These are phyloP conservation scores for Macrophomina pseudophaseolina DNA, from an alignment of 2,329 filamentous ascomycete genomes.

Conservation along the genomic window DNA sequence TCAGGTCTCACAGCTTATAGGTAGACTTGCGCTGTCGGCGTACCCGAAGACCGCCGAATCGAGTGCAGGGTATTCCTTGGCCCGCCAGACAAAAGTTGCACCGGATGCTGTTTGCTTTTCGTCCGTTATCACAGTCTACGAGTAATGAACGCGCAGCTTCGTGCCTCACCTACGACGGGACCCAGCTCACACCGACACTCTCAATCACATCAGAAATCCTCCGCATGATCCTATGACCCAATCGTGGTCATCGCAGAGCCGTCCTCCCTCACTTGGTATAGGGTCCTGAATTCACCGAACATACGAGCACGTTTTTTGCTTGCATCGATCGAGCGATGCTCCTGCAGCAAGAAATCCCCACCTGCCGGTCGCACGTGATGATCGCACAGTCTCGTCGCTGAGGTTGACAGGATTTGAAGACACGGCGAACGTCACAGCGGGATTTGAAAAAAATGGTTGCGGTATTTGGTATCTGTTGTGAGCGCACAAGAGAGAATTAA, in stretches of 20 bases:
- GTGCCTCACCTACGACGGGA: background rate
- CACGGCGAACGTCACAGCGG: background rate
- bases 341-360: background rate
- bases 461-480: background rate
- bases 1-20: no score
- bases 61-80: background rate
- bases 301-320: background rate
- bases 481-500: background rate
- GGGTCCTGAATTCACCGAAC: background rate
- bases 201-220: background rate
- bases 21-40: background rate
- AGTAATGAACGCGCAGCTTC: slow-evolving; percentile 1
- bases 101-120: background rate
- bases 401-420: background rate
- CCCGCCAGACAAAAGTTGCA: background rate
- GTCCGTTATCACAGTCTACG: background rate
- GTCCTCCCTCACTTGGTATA: slow-evolving; percentile 9
- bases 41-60: background rate
- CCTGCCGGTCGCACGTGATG: background rate
- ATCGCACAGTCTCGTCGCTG: background rate
- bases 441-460: no score
- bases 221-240: slow-evolving; percentile 5
- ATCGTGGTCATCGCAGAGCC: no score
- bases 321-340: background rate
- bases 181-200: background rate